Evolutionary conservation across 2,329 filamentous ascomycete species (phyloP).

Genomic region (Colletotrichum horii): DNA sequence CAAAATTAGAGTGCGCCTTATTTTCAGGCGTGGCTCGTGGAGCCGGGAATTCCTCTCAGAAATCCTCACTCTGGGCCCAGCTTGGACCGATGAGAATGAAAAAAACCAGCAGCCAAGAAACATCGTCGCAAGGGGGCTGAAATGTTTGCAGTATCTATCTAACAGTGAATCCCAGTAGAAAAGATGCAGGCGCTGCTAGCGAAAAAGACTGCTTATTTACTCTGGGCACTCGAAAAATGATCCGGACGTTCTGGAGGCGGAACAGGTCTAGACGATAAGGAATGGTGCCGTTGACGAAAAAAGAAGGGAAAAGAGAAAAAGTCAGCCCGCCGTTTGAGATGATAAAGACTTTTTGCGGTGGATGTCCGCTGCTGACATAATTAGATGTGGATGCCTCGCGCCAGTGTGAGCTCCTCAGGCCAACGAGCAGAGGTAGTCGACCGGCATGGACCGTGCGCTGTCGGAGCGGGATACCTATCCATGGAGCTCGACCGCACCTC

Average conservation of each 20-base stretch:
- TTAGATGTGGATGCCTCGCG: not conserved
- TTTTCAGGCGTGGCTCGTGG: not conserved
- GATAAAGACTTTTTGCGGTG: conserved; percentile 14
- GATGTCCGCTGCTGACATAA: conserved; percentile 10
- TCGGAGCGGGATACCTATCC: not conserved
- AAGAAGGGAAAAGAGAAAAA: conserved; percentile 36
- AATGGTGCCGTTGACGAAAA: conserved; percentile 69
- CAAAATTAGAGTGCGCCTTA: not conserved
- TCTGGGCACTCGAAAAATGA: conserved; percentile 93
- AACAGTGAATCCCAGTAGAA: conserved; percentile 80
- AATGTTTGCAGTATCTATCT: conserved; percentile 96
- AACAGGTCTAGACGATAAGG: conserved; percentile 94
- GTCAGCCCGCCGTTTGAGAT: not conserved
- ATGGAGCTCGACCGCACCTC: not conserved
- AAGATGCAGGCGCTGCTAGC: conserved; percentile 90
- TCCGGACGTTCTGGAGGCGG: conserved; percentile 78
- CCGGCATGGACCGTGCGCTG: not conserved
- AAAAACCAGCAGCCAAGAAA: not conserved
- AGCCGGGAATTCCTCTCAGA: not conserved
- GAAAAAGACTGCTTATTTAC: conserved; percentile 84
- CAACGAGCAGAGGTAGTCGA: not conserved
- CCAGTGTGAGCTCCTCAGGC: not conserved
- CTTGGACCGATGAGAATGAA: not conserved
- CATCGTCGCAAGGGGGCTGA: not conserved
- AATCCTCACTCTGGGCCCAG: not conserved